Evolutionary conservation across 371 early-diverging fungal genomes (phyloP).

Genomic region (Dipsacomyces acuminosporus): DNA sequence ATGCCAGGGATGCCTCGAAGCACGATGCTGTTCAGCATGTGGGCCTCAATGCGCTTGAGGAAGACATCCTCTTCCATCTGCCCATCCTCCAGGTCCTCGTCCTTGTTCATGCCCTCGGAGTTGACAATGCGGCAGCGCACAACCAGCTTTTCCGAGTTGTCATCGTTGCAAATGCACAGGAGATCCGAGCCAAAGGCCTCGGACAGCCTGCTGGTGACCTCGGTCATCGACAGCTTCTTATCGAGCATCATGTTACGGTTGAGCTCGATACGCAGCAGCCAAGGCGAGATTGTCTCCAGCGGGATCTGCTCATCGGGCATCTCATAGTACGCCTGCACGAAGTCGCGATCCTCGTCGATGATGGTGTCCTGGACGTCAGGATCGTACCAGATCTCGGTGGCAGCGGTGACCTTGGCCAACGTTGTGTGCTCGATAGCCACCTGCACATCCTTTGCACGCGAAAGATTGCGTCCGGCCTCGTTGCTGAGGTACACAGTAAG

Average conservation of each 20-base stretch:
- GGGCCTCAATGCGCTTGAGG: constrained; percentile 76
- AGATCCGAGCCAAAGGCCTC: constrained; percentile 71
- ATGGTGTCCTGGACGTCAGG: constrained; percentile 84
- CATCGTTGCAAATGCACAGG: constrained; percentile 85
- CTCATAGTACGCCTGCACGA: constrained; percentile 86
- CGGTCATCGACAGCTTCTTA: constrained; percentile 84
- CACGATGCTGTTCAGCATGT: constrained; percentile 80
- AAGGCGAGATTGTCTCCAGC: constrained; percentile 70
- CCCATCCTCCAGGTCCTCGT: constrained; percentile 60
- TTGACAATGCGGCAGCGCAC: constrained; percentile 86
- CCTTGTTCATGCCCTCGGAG: constrained; percentile 54
- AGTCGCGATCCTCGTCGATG: constrained; percentile 90
- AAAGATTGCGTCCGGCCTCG: constrained; percentile 70
- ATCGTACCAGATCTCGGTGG: constrained; percentile 96
- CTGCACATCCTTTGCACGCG: constrained; percentile 89
- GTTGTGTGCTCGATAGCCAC: constrained; percentile 90
- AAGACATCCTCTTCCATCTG: constrained; percentile 84
- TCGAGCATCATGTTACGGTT: constrained; percentile 85
- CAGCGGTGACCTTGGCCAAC: constrained; percentile 74
- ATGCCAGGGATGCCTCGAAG: constrained; percentile 92
- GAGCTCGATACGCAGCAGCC: constrained; percentile 93
- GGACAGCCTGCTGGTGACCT: constrained; percentile 65
- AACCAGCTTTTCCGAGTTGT: constrained; percentile 84
- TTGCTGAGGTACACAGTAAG: constrained; percentile 81
- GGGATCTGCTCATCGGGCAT: constrained; percentile 73